Evolutionary conservation across 176 grass and related monocot genomes (phyloP), one percentile per base, ranked within the genome.

Genomic region (Cymbopogon citratus): DNA sequence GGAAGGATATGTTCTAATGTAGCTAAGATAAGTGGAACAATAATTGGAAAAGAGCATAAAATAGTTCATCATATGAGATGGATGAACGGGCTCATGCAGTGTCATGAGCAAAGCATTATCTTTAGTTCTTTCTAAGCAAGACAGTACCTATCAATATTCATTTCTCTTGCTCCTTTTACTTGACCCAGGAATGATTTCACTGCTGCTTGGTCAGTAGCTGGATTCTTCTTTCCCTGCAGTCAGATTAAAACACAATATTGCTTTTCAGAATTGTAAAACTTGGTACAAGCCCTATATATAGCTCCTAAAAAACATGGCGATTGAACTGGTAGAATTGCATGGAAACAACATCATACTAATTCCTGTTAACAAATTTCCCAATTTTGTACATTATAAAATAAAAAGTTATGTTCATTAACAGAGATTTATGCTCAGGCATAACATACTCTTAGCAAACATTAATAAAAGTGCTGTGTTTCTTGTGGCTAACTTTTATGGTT

Each of bases 191-290:
- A 99, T 83, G 81, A 75, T 82, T 85, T 77, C 66, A 99, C 96
- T 35, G 90, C 82, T 4, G 84, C 70, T 76, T 28, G 72, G 72
- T 95, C 92, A 23, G 92, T 99, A 68, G 85, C 69, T 71, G 96
- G 96, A 85, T 99, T 99, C 81, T 85, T 99, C 80, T 99, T 99
- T 67, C 96, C 96, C 96, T 99, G 86, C 67, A 99, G 45, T 82
- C 84, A 74, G 75, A 73, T 83, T 54, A 33, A 66, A 71, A 41
- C 33, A 65, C 12, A 25, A 63, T 35, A 35, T 31, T n/a, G 0
- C 15, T 66, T 52, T 52, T 5, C 9, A 14, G 51, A 66, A 67
- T 40, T 68, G 65, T 85, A 74, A 25, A 69, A 24, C 16, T 73
- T 46, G 18, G 3, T 18, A 83, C 21, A 13, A 63, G 71, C 25